A percentile compares a stretch with the other conserved stretches of the same genome.
Conservation (phyloP, 2,329 filamentous ascomycete species). For the Dichotomopilus funicola region DNA sequence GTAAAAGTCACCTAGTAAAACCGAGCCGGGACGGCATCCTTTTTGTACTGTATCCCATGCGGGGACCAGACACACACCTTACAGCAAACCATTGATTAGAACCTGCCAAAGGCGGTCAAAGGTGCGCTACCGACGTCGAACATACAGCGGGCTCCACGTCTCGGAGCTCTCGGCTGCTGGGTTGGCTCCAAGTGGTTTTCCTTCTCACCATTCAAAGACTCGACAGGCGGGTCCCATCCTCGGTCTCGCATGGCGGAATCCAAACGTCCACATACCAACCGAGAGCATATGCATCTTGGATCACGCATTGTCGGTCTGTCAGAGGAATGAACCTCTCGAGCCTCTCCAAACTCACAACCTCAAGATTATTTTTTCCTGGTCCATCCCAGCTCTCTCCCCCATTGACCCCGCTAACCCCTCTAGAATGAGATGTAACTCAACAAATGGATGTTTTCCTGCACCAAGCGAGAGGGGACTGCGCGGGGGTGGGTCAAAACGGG, state of each 20-base stretch:
- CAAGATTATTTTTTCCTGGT: too few relatives aligned
- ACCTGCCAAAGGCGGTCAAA: slow-evolving; percentile 13
- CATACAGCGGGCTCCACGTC: slow-evolving; percentile 15
- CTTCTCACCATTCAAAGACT: slow-evolving; percentile 7
- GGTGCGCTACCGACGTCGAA: background rate
- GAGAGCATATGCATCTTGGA: background rate
- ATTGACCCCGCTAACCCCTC: slow-evolving; percentile 8
- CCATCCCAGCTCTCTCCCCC: too few relatives aligned
- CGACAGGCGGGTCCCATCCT: slow-evolving; percentile 7
- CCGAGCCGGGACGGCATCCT: slow-evolving; percentile 1
- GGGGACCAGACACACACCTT: background rate
- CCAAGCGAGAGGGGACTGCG: background rate
- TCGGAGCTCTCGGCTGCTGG: slow-evolving; percentile 15
- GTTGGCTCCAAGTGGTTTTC: background rate
- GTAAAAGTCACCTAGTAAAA: slow-evolving; percentile 4
- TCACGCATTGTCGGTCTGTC: too few relatives aligned
- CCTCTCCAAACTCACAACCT: too few relatives aligned
- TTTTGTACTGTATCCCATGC: slow-evolving; percentile 2
- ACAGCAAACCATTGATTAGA: background rate
- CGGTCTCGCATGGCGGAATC: background rate
- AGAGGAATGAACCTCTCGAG: too few relatives aligned
- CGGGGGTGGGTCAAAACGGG: background rate
- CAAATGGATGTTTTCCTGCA: too few relatives aligned
- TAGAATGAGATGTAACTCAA: background rate
- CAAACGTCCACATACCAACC: background rate